phyloP scores from a whole-genome alignment of 208 protist genomes.

The Acanthamoeba sp. region DNA sequence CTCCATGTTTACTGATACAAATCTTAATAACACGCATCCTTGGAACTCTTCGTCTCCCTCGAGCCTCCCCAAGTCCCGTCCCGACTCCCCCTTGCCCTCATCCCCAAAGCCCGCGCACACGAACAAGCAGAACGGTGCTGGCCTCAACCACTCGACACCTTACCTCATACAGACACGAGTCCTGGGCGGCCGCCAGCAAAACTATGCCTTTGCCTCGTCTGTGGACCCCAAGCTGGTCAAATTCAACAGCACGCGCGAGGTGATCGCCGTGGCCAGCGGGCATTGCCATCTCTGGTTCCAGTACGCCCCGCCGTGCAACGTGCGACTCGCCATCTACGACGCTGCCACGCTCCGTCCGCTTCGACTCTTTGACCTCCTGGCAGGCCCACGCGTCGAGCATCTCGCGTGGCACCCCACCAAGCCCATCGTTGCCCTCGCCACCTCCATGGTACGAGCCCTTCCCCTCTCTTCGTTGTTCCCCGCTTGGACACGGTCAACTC shows the following conservation, averaged over 20 bases:
- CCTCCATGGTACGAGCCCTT: conserved; percentile 13
- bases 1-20: no score
- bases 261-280: conserved; percentile 35
- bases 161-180: neutral
- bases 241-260: neutral
- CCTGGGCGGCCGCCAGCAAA: conserved; percentile 8
- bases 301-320: conserved; percentile 18
- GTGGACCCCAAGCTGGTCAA: conserved; percentile 31
- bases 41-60: no score
- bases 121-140: no score
- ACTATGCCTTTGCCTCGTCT: neutral
- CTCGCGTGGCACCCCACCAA: conserved; percentile 35
- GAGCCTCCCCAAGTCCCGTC: no score
- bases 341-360: neutral
- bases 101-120: no score
- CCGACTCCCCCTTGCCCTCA: no score
- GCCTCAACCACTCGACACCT: no score
- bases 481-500: neutral
- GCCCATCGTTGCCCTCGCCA: conserved; percentile 27
- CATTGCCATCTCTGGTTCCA: conserved; percentile 51
- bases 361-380: neutral
- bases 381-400: conserved; percentile 12
- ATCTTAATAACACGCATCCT: no score
- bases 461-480: neutral
- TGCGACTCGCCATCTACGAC: conserved; percentile 12